phyloP scores from a whole-genome alignment of 495 filamentous ascomycete species.

The Astrocystis sublimbata region DNA sequence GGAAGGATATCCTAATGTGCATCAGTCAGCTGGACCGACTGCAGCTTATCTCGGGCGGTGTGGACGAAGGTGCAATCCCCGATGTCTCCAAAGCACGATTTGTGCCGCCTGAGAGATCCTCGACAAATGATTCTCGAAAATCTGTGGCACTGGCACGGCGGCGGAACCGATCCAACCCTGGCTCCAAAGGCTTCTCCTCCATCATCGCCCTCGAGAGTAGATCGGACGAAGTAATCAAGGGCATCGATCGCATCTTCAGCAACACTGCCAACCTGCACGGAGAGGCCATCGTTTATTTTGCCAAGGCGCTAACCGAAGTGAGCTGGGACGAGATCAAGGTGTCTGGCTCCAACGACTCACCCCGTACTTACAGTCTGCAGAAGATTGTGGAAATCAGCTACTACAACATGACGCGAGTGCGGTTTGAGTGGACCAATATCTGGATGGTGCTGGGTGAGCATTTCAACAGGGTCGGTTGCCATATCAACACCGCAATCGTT shows the following conservation, averaged over 20 bases:
- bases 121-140: conserved; percentile 58
- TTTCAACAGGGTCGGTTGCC: conserved; percentile 96
- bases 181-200: conserved; percentile 68
- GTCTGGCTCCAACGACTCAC: conserved; percentile 90
- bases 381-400: conserved; percentile 98
- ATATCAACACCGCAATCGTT: conserved; percentile 90
- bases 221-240: conserved; percentile 87
- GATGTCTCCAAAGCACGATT: conserved; percentile 87
- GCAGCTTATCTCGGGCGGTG: conserved; percentile 90
- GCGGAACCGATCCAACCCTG: conserved; percentile 64
- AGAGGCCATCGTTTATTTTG: conserved; percentile 97
- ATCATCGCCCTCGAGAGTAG: conserved; percentile 90
- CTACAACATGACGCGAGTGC: conserved; percentile 98
- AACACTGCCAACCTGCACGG: conserved; percentile 91
- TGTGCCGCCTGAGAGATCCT: conserved; percentile 53
- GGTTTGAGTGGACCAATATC: conserved; percentile 97
- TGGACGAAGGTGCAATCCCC: conserved; percentile 87
- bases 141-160: conserved; percentile 66
- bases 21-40: conserved; percentile 95
- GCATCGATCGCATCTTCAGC: conserved; percentile 93
- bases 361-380: conserved; percentile 93
- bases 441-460: conserved; percentile 96
- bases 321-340: conserved; percentile 99
- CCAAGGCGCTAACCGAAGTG: conserved; percentile 87
- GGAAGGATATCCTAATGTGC: conserved; percentile 93